Conservation (phyloP, 495 filamentous ascomycete genomes). For the Lichina pygmaea region DNA sequence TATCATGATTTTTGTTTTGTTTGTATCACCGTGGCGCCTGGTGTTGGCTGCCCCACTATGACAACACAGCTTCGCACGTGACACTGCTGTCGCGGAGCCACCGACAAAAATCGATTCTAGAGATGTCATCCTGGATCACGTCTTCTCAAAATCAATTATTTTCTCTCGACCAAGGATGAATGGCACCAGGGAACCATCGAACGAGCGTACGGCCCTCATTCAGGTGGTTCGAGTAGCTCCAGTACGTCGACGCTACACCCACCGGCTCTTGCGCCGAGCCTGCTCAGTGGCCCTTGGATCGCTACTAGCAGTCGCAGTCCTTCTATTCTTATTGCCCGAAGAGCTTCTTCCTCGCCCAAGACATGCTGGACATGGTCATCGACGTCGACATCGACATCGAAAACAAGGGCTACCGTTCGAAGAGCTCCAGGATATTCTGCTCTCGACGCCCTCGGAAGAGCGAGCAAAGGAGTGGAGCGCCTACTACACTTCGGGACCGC, state of each 20-base stretch:
- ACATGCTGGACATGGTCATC: constrained; percentile 16
- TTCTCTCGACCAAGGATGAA: too few relatives aligned
- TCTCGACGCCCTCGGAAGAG: constrained; percentile 38
- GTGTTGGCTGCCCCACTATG: too few relatives aligned
- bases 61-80: too few relatives aligned
- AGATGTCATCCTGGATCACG: too few relatives aligned
- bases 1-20: too few relatives aligned
- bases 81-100: too few relatives aligned
- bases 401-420: constrained; percentile 23
- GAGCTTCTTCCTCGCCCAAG: constrained; percentile 15
- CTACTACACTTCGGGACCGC: constrained; percentile 75
- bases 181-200: not conserved
- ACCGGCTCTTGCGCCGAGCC: constrained; percentile 38
- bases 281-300: constrained; percentile 36
- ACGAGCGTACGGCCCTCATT: constrained; percentile 34
- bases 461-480: constrained; percentile 58
- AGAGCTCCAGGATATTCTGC: constrained; percentile 41
- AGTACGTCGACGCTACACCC: constrained; percentile 35
- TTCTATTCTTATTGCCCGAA: constrained; percentile 34
- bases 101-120: too few relatives aligned
- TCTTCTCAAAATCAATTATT: too few relatives aligned
- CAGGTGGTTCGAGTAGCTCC: constrained; percentile 23
- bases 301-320: constrained; percentile 26
- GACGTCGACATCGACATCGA: constrained; percentile 15
- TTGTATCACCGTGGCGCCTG: too few relatives aligned